Evolutionary conservation across 768 basidiomycete species (phyloP), one percentile per base, ranked within the genome.

Genomic region (Stropharia rugosoannulata): DNA sequence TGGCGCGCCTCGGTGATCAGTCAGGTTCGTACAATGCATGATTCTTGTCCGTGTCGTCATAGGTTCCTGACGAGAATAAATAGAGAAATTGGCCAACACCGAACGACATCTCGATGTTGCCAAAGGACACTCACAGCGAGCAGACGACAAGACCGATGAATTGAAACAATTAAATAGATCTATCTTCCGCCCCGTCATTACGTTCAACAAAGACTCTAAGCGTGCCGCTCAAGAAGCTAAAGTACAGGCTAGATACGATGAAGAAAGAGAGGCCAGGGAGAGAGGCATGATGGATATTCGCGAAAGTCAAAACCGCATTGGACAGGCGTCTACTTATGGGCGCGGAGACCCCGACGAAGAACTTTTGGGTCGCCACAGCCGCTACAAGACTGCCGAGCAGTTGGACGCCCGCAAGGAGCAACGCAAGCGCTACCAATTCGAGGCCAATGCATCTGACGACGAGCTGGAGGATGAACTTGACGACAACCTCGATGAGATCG

Each of bases 381-480:
- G 80, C 44, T 68, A 71, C 52, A 79, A 69, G 59, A 79, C 80
- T 2, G 70, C 73, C 18, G 80, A 81, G 48, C 83, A 89, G 64
- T 72, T 80, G 54, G 68, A 77, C 12, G 72, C 73, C 9, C 75
- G 80, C 62, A 85, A 86, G 70, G 90, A 87, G 54, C 87, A 87
- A 63, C 79, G 91, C 62, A 83, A 86, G 64, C 83, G 90, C 36
- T 98, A 84, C 68, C 94, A 98, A 72, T 97, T 98, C 65, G 96
- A 99, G 62, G 85, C 85, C 25, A 89, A 84, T 37, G 92, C 81
- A 2, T 92, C 89, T 5, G 96, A 99, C 65, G 95, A 98, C 62
- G 94, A 95, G 71, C 61, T 96, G 1, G 96, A 99, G 74, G 89
- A 98, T 63, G 95, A 98, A 72, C 65, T 99, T 37, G 96, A 98